Conservation (phyloP, 1,139 yeast species). For the Candida sp. region DNA sequence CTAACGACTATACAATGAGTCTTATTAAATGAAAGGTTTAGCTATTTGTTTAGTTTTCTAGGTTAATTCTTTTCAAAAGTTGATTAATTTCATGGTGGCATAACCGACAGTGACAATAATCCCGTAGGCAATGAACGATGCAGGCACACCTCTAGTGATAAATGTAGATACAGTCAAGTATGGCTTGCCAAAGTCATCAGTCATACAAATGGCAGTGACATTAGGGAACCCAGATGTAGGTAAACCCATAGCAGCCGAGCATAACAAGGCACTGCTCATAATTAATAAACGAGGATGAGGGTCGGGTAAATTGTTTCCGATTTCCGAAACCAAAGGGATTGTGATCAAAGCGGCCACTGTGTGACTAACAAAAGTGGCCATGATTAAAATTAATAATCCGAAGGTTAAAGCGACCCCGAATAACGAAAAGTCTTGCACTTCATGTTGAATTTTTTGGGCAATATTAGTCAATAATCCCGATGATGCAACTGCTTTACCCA, state of each 20-base stretch:
- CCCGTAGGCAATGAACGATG: slow-evolving; percentile 53
- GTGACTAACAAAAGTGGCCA: slow-evolving; percentile 75
- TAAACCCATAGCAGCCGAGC: slow-evolving; percentile 77
- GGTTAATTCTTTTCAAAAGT: slow-evolving; percentile 20
- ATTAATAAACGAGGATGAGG: slow-evolving; percentile 61
- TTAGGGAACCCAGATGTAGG: slow-evolving; percentile 80
- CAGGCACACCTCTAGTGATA: slow-evolving; percentile 70
- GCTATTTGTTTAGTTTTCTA: background rate
- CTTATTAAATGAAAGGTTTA: too few species aligned
- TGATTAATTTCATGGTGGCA: slow-evolving; percentile 55
- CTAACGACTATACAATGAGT: too few species aligned
- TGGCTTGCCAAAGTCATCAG: slow-evolving; percentile 67
- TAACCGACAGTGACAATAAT: slow-evolving; percentile 63
- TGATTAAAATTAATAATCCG: slow-evolving; percentile 60
- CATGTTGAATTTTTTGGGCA: slow-evolving; percentile 53
- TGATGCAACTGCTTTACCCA: slow-evolving; percentile 71
- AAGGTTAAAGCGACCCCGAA: slow-evolving; percentile 63
- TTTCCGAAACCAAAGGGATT: slow-evolving; percentile 66
- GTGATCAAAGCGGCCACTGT: slow-evolving; percentile 76
- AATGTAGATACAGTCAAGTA: slow-evolving; percentile 64
- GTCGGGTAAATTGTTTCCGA: slow-evolving; percentile 54
- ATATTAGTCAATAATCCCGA: slow-evolving; percentile 67
- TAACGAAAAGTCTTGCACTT: slow-evolving; percentile 53
- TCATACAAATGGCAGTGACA: slow-evolving; percentile 76
- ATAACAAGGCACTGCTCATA: slow-evolving; percentile 63